Evolutionary conservation across 2,329 filamentous ascomycete genomes (phyloP), one percentile per base, ranked within the genome.

Genomic region (Pleoardoris graminearum): DNA sequence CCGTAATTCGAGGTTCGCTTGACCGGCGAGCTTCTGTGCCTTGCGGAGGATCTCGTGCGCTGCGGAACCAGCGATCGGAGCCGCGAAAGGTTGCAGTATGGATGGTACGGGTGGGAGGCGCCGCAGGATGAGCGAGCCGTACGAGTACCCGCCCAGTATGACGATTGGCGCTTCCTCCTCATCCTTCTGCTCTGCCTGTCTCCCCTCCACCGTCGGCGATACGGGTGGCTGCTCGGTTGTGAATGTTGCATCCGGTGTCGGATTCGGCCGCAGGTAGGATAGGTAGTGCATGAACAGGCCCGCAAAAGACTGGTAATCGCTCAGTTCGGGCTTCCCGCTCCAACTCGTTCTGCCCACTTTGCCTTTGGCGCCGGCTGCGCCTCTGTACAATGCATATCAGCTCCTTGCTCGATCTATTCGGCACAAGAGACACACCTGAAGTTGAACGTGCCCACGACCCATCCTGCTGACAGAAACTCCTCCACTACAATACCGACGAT

Each of bases 401-500:
- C 17, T 19, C 19, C 25, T 27, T 14, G 7, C 8, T 1, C 11
- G 7, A n/a, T 7, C 14, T 6, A 25, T 22, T 43, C 14, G 1
- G 27, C 16, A 3, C 27, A 29, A 30, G 21, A 29, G 32, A 21
- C 73, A 47, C 77, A 92, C 89, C 92, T 83, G 70, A 97, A 97
- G 68, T 97, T 97, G 74, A 97, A 97, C 0, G 91, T 96, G 7
- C 82, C 87, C 2, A 97, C 88, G 1, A 96, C 70, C 65, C 85
- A 95, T 1, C 89, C 90, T 47, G 80, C 75, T 4, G 80, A 77
- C n/a, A 96, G 71, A 39, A 96, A 77, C 52, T 87, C 74, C 1
- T 78, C 76, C 0, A 83, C 84, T 2, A 89, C 75, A 7, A 84
- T 77, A n/a, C 83, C 79, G 1, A 97, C 87, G 0, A 96, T 80